These are phyloP conservation scores for Exophiala mesophila DNA, from an alignment of 2,329 filamentous ascomycete genomes.

Conservation along the genomic window DNA sequence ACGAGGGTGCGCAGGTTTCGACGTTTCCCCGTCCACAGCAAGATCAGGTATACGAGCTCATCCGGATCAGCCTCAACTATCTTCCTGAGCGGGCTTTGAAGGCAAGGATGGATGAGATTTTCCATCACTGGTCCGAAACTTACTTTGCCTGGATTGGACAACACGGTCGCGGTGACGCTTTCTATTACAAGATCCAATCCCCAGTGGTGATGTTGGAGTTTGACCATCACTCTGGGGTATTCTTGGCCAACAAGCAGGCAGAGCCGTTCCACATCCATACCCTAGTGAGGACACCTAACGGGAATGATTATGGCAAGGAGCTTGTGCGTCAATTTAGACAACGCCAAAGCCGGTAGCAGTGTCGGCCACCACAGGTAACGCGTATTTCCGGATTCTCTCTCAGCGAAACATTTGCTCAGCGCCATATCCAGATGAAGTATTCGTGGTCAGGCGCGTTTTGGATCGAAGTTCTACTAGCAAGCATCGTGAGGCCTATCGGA, in stretches of 20 bases:
- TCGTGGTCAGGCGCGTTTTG: too few relatives aligned
- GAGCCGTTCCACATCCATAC: conserved; percentile 76
- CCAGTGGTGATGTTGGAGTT: conserved; percentile 70
- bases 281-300: conserved; percentile 64
- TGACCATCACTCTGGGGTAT: conserved; percentile 73
- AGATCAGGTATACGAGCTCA: conserved; percentile 50
- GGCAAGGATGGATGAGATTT: conserved; percentile 52
- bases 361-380: too few relatives aligned
- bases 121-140: conserved; percentile 59
- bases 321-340: conserved; percentile 28
- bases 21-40: conserved; percentile 43
- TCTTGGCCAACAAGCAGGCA: conserved; percentile 65
- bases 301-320: conserved; percentile 65
- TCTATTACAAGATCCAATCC: conserved; percentile 47
- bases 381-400: too few relatives aligned
- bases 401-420: too few relatives aligned
- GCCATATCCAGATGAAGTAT: too few relatives aligned
- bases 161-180: conserved; percentile 3
- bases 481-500: too few relatives aligned
- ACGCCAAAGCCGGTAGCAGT: too few relatives aligned
- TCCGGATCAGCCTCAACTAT: conserved; percentile 62
- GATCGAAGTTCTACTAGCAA: too few relatives aligned
- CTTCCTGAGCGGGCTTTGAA: conserved; percentile 54
- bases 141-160: conserved; percentile 61
- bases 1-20: conserved; percentile 59